phyloP scores from a whole-genome alignment of 176 grass and related monocot genomes.

The Alopecurus myosuroides region DNA sequence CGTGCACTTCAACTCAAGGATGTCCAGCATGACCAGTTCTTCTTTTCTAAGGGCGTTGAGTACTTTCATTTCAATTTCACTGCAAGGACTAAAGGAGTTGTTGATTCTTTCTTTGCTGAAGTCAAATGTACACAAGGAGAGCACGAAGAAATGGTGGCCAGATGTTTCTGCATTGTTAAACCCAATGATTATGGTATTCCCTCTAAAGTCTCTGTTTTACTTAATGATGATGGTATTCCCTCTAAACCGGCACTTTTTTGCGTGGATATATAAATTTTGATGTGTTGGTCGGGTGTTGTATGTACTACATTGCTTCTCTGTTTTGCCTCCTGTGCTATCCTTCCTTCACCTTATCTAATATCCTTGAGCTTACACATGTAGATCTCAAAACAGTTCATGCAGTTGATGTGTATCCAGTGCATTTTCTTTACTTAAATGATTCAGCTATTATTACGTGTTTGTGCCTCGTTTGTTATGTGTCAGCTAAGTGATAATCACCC shows the following conservation, averaged over 20 bases:
- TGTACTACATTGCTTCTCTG: background rate
- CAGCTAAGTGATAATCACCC: background rate
- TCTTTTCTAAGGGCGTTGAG: background rate
- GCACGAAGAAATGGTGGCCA: background rate
- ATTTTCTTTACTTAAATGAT: background rate
- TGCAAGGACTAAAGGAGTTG: background rate
- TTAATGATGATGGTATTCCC: too few species aligned
- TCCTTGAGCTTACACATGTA: background rate
- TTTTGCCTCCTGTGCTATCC: background rate
- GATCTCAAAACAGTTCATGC: background rate
- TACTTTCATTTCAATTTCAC: conserved; percentile 5
- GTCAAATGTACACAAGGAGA: background rate
- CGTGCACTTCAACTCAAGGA: background rate
- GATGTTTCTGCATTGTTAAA: background rate
- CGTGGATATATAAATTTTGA: background rate
- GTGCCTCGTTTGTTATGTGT: background rate
- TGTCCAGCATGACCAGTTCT: background rate
- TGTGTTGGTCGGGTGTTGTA: background rate
- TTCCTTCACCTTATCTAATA: background rate
- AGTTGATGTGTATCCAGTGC: background rate
- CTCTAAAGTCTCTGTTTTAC: background rate
- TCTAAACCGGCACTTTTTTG: background rate
- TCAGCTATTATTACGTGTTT: background rate
- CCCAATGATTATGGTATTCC: background rate
- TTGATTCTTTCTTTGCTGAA: background rate